Conservation (phyloP, 2,329 filamentous ascomycete genomes). For the Fusarium pininemorale region DNA sequence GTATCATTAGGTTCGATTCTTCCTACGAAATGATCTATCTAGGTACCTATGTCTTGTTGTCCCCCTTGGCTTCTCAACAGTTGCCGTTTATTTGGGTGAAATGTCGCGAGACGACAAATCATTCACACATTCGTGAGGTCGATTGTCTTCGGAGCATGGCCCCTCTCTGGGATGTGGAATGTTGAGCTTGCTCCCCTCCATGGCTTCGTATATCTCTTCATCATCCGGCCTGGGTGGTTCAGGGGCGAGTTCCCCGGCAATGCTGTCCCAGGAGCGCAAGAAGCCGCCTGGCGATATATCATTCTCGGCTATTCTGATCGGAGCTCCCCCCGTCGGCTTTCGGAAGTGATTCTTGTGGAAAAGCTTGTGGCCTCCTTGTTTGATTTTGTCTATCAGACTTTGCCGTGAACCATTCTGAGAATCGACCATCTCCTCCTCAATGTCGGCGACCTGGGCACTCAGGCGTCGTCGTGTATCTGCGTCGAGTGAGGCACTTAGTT, state of each 20-base stretch:
- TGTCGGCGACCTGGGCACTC: conserved; percentile 32
- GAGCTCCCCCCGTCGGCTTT: conserved; percentile 17
- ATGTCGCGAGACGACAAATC: conserved; percentile 26
- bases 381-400: conserved; percentile 43
- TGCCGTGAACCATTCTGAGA: conserved; percentile 30
- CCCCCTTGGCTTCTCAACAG: not conserved
- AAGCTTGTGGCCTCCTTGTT: conserved; percentile 39
- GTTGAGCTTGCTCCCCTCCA: conserved; percentile 33
- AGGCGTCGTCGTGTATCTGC: conserved; percentile 40
- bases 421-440: conserved; percentile 4
- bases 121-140: conserved; percentile 45
- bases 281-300: not conserved
- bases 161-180: conserved; percentile 12
- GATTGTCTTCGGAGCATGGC: conserved; percentile 47
- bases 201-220: conserved; percentile 38
- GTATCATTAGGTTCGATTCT: not conserved
- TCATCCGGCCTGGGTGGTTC: conserved; percentile 29
- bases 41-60: not conserved
- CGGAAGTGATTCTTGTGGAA: conserved; percentile 37
- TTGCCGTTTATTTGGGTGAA: conserved; percentile 8
- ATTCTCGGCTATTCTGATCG: not conserved
- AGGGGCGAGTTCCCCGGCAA: conserved; percentile 24
- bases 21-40: not conserved
- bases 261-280: conserved; percentile 34
- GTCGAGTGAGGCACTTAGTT: conserved; percentile 37